These are phyloP conservation scores for Aegilops speltoides DNA, from an alignment of 176 grass and related monocot genomes.

Conservation along the genomic window DNA sequence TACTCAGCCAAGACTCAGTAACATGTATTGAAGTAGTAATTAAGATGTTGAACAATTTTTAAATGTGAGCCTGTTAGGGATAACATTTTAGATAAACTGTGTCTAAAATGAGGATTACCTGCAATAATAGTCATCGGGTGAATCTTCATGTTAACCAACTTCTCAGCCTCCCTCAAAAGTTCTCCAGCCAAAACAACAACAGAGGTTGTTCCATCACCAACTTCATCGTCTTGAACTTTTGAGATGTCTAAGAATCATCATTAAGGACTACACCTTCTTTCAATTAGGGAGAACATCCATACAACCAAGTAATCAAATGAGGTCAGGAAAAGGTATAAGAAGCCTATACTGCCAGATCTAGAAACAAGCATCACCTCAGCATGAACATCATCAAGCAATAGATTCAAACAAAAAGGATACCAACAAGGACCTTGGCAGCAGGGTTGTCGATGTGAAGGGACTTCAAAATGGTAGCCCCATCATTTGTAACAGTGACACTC, in stretches of 20 bases:
- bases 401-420: conserved; percentile 70
- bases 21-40: not conserved
- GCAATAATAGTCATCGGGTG: conserved; percentile 99
- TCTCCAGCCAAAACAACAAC: conserved; percentile 97
- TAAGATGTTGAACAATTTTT: not conserved
- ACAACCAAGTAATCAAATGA: not conserved
- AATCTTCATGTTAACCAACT: conserved; percentile 85
- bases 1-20: not conserved
- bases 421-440: conserved; percentile 90
- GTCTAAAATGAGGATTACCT: conserved; percentile 42
- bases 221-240: conserved; percentile 99
- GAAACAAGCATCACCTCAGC: not conserved
- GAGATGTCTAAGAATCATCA: conserved; percentile 76
- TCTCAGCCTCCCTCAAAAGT: conserved; percentile 86
- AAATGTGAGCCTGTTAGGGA: not conserved
- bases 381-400: not conserved
- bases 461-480: conserved; percentile 83
- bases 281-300: not conserved
- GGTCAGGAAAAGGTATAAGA: not conserved
- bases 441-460: conserved; percentile 91
- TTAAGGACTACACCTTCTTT: conserved; percentile 40
- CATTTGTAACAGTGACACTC: conserved; percentile 77
- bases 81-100: not conserved
- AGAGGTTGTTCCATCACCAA: conserved; percentile 96
- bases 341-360: not conserved